Evolutionary conservation across 106 monocot species (phyloP), one percentile per base, ranked within the genome.

Genomic region (Dendrobium nobile): DNA sequence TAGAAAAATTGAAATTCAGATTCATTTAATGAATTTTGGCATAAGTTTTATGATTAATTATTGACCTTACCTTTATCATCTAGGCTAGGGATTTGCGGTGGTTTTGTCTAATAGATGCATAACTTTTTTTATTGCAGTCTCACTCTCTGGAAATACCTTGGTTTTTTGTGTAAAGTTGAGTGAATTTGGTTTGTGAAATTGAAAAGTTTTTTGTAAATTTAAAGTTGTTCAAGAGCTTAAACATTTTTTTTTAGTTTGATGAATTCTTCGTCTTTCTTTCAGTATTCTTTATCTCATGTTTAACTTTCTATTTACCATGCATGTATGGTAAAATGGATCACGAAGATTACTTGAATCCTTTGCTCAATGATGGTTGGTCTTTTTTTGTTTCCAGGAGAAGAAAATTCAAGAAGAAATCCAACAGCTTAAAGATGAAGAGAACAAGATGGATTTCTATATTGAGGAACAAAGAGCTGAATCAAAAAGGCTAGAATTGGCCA

Each of bases 361-460:
- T 74, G n/a, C 44, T 6, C 28, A 11, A 47, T 76, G 47, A 2
- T 26, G 47, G 22, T 47, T 76, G 11, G 20, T 74, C 20, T 51
- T 48, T 51, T 26, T 17, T 76, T 51, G 18, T 27, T 76, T 82
- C 6, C 81, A 98, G 98, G 95, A 91, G 48, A 89, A 77, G 24
- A 89, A 89, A 84, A 89, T 98, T 80, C 84, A 85, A 77, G 91
- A 92, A 77, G 98, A 98, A 85, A 95, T 93, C 47, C 87, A 91
- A 77, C 85, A 92, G 31, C 91, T 98, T 70, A 92, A 84, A 84
- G 83, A 89, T 78, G 98, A 98, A 64, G 79, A 81, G 0, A 73
- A 59, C 64, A 82, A 81, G 61, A 81, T 98, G 78, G 87, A 91
- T 28, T 58, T 41, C 17, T 84, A 89, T 47, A 90, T 91, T 33